These are phyloP conservation scores for Chondrostereum purpureum DNA, from an alignment of 1,284 basidiomycete genomes.

Conservation along the genomic window DNA sequence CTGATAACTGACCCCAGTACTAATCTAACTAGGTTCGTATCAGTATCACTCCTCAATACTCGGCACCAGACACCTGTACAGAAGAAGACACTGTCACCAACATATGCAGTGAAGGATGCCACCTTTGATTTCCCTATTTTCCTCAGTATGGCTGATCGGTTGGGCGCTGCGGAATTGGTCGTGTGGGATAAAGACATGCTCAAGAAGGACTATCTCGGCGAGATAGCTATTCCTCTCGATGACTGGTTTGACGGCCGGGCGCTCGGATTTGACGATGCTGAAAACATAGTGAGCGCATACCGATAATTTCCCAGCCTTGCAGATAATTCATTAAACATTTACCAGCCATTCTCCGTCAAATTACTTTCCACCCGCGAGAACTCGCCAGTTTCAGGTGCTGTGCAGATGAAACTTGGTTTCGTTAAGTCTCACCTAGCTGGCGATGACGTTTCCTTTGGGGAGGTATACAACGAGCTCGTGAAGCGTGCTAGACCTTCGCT, in stretches of 20 bases:
- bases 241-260: constrained; percentile 69
- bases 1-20: too few species aligned
- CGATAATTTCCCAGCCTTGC: too few species aligned
- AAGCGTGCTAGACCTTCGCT: constrained; percentile 61
- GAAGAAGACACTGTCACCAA: constrained; percentile 75
- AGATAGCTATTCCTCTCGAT: constrained; percentile 69
- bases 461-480: constrained; percentile 59
- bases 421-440: constrained; percentile 34
- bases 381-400: constrained; percentile 53
- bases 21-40: constrained; percentile 57
- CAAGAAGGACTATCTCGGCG: constrained; percentile 91
- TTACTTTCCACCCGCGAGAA: constrained; percentile 64
- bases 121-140: constrained; percentile 87
- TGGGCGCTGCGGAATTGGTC: constrained; percentile 79
- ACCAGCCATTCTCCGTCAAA: constrained; percentile 45
- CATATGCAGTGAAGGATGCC: constrained; percentile 64
- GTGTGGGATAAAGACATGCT: constrained; percentile 91
- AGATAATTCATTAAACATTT: neutral
- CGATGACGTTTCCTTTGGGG: constrained; percentile 38
- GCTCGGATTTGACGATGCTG: constrained; percentile 49
- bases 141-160: constrained; percentile 62
- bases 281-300: constrained; percentile 49
- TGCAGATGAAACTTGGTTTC: constrained; percentile 77
- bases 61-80: constrained; percentile 77
- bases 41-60: constrained; percentile 58